Percentiles rank a stretch among this genome's conserved stretches.
These are phyloP conservation scores for Solanum corneliomulleri DNA, from an alignment of 257 asterid genomes.

Conservation along the genomic window DNA sequence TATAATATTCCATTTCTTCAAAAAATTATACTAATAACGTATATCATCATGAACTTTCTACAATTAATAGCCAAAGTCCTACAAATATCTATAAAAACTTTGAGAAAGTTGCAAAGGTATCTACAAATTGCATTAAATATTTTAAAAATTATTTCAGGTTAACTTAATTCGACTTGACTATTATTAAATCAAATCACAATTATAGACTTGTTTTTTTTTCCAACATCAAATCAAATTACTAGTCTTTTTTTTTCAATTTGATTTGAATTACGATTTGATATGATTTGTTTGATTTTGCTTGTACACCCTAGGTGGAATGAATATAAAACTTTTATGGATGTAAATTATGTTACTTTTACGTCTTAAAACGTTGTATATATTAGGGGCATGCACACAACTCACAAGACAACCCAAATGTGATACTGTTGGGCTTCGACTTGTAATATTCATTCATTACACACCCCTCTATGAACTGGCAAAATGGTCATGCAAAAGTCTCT, in stretches of 20 bases:
- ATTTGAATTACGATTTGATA: too few species aligned
- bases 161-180: background rate
- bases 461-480: conserved; percentile 6
- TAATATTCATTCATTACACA: conserved; percentile 17
- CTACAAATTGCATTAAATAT: too few species aligned
- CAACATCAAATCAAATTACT: too few species aligned
- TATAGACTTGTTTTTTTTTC: too few species aligned
- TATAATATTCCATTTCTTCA: background rate
- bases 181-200: too few species aligned
- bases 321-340: background rate
- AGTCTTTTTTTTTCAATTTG: too few species aligned
- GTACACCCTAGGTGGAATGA: background rate
- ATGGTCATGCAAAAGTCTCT: conserved; percentile 27
- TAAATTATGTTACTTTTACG: conserved; percentile 12
- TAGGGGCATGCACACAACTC: conserved; percentile 30
- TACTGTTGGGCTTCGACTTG: conserved; percentile 21
- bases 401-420: background rate
- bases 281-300: background rate
- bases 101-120: background rate
- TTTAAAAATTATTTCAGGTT: too few species aligned
- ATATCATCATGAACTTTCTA: background rate
- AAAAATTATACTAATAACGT: too few species aligned
- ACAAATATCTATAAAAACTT: background rate
- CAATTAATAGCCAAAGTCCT: background rate
- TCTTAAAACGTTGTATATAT: conserved; percentile 17